These are phyloP conservation scores for Aureococcus anophagefferens DNA, from an alignment of 108 stramenopile genomes.

Conservation along the genomic window DNA sequence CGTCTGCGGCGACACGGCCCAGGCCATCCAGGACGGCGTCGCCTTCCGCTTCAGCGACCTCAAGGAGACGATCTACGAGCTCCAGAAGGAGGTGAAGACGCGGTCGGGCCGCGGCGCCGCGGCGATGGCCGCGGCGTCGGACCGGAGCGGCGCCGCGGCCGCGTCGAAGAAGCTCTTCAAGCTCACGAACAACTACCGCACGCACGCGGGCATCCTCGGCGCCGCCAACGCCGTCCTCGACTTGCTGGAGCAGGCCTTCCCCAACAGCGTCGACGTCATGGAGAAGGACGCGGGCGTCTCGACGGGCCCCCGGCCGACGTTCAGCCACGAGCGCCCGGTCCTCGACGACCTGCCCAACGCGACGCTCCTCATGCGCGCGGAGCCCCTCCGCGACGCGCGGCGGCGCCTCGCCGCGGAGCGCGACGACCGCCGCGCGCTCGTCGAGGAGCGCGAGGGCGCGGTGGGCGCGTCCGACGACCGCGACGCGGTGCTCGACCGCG, in stretches of 20 bases:
- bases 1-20: slow-evolving; percentile 31
- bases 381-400: too few species aligned
- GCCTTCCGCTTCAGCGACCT: slow-evolving; percentile 43
- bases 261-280: neutral
- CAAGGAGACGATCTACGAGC: slow-evolving; percentile 28
- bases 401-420: too few species aligned
- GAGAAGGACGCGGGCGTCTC: neutral
- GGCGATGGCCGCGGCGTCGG: too few species aligned
- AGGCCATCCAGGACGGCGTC: slow-evolving; percentile 35
- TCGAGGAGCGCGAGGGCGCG: too few species aligned
- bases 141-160: neutral
- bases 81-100: slow-evolving; percentile 22
- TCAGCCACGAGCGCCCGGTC: too few species aligned
- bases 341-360: too few species aligned
- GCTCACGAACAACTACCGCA: slow-evolving; percentile 33
- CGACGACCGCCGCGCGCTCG: too few species aligned
- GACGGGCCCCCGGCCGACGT: neutral
- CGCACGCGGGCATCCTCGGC: slow-evolving; percentile 36
- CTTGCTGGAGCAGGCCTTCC: slow-evolving; percentile 30
- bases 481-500: too few species aligned
- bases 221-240: slow-evolving; percentile 36
- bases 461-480: too few species aligned
- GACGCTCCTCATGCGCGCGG: too few species aligned
- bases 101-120: too few species aligned
- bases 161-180: slow-evolving; percentile 6